phyloP scores from a whole-genome alignment of 441 rosid species.

The Viola pubescens region DNA sequence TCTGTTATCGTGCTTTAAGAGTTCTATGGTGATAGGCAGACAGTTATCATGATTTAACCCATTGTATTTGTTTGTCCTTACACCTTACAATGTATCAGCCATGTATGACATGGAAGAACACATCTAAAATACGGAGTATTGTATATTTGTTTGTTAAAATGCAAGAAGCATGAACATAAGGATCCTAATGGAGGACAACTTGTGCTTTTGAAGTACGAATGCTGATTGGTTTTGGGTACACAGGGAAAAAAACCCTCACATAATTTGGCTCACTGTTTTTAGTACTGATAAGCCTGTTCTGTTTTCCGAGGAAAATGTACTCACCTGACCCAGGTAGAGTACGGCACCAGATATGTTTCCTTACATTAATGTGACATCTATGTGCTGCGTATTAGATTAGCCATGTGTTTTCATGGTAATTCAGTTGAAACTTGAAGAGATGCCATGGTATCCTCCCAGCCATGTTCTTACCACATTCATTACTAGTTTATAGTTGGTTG shows the following conservation, averaged over 20 bases:
- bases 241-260: no score
- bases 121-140: neutral
- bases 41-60: neutral
- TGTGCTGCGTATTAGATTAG: slow-evolving; percentile 2
- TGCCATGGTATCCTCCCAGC: no score
- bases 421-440: no score
- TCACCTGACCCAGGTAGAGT: no score
- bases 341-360: no score
- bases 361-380: neutral
- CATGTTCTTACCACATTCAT: no score
- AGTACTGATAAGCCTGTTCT: no score
- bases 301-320: no score
- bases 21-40: neutral
- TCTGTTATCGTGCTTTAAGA: neutral
- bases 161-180: neutral
- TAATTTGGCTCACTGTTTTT: no score
- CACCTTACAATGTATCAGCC: neutral
- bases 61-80: neutral
- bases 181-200: neutral
- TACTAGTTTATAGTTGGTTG: no score
- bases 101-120: neutral
- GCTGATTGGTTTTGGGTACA: no score
- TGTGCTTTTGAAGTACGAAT: neutral
- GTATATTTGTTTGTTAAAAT: neutral
- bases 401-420: neutral